phyloP scores from a whole-genome alignment of 2,329 filamentous ascomycete species.

The Nigrograna mackinnonii region DNA sequence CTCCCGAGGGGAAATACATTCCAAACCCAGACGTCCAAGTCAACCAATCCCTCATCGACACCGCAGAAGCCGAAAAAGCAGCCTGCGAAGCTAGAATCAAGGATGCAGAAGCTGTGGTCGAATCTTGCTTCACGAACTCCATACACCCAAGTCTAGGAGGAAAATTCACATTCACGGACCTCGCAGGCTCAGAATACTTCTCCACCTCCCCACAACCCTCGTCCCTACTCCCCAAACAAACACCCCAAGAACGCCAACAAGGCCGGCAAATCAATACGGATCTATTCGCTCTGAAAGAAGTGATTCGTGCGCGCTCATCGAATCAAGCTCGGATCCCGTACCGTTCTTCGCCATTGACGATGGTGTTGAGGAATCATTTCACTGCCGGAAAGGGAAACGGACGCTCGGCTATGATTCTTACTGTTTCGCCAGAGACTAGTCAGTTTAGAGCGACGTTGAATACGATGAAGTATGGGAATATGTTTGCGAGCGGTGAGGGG shows the following conservation, averaged over 20 bases:
- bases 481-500: too few species aligned
- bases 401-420: constrained; percentile 44
- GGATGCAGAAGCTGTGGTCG: constrained; percentile 38
- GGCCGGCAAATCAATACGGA: constrained; percentile 51
- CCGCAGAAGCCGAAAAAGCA: constrained; percentile 42
- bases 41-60: constrained; percentile 45
- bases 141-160: constrained; percentile 40
- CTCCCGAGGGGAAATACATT: constrained; percentile 35
- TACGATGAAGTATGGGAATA: constrained; percentile 48
- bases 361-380: constrained; percentile 48
- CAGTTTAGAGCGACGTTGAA: constrained; percentile 48
- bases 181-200: constrained; percentile 51
- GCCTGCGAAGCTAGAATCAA: constrained; percentile 38
- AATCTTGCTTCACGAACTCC: constrained; percentile 20
- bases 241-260: constrained; percentile 44
- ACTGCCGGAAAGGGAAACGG: constrained; percentile 16
- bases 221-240: constrained; percentile 26
- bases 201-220: constrained; percentile 27
- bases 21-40: constrained; percentile 38
- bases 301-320: constrained; percentile 46
- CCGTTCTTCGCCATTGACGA: constrained; percentile 47
- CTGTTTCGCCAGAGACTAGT: constrained; percentile 39
- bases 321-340: constrained; percentile 45
- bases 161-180: constrained; percentile 50
- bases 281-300: constrained; percentile 50